Base-by-base conservation (phyloP, 2,329 filamentous ascomycete species). In the Aspergillus amoenus region DNA sequence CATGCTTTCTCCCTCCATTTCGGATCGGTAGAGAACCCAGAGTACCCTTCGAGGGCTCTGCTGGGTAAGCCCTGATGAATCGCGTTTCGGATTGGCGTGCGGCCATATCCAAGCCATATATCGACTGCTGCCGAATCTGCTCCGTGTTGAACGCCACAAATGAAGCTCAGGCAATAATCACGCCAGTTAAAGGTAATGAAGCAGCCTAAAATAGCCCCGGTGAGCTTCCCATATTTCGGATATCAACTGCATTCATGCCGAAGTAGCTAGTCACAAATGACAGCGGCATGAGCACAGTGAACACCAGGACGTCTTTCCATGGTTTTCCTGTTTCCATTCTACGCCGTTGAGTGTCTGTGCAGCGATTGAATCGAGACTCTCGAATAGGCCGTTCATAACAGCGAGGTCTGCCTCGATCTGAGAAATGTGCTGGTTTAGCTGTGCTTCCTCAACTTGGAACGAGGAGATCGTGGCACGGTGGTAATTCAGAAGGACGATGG, bases 221-320 rank as follows among this genome's bases (percentile, higher is more conserved):
- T 43, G 5, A 44, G 46, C 2, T 37, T 9, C 24, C 30, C 42
- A 60, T 66, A 13, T 70, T 55, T 4, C 66, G 61, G 11, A 72
- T 69, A 51, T 68, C 68, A 2, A 32, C 48, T 0, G 61, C 62
- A 27, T 70, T 70, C 71, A 73, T 73, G 30, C 70, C 68, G n/a
- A 73, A 47, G 51, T 69, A 71, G 47, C 66, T 63, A 1, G 70
- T 63, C 24, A 73, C 58, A 37, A 73, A 73, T 5, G 67, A 69
- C 21, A 72, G 49, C 2, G 71, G 70, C 39, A 72, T 51, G 52
- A 73, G 73, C 4, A 71, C 61, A 0, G 71, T 71, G 49, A 73
- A 72, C 2, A 71, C 61, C 2, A 70, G 49, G 34, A 73, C 69
- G 1, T 68, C 39, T 65, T 65, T 40, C 61, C 61, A 18, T 71